Evolutionary conservation across 2,329 filamentous ascomycete species (phyloP), one percentile per base, ranked within the genome.

Genomic region (Pseudogymnoascus sp.): DNA sequence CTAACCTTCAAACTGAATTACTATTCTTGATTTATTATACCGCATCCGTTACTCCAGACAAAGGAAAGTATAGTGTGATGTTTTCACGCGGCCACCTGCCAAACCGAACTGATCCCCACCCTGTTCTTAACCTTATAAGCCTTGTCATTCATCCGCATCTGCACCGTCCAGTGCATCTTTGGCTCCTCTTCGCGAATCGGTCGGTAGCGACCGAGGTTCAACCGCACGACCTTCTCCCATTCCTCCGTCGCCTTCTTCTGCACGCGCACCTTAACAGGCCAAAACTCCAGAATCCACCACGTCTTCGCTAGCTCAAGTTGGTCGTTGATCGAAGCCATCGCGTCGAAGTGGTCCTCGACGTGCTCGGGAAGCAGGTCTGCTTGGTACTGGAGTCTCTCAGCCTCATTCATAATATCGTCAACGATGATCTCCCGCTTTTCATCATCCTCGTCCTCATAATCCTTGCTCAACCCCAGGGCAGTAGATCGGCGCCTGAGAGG

Each of bases 211-310:
- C 76, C 77, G 35, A 75, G 59, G 63, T 79, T 79, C 66, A 74
- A 67, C 1, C 71, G 62, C 0, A 75, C 64, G 27, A 69, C 70
- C 67, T 76, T 76, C 59, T 73, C 68, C 76, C 76, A 78, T 3
- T 68, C 65, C 7, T 74, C 71, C 0, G 67, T 64, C 5, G 68
- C 64, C 27, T 69, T 66, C 7, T 68, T 67, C 65, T 74, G 70
- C 2, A 77, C 61, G 1, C 71, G 66, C 2, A 78, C 70, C 62
- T 78, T 76, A 7, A 78, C 70, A 0, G 77, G 77, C 74, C 74
- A 77, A 15, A 76, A 63, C 64, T 79, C 77, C 1, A 78, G 68
- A 3, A 77, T 64, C 77, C 77, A 79, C 77, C 77, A 79, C 3
- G 66, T 65, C 58, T 73, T 76, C 0, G 73, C 72, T 9, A 71